Evolutionary conservation across 441 rosid species (phyloP).

Genomic region (Erodium chrysanthum): DNA sequence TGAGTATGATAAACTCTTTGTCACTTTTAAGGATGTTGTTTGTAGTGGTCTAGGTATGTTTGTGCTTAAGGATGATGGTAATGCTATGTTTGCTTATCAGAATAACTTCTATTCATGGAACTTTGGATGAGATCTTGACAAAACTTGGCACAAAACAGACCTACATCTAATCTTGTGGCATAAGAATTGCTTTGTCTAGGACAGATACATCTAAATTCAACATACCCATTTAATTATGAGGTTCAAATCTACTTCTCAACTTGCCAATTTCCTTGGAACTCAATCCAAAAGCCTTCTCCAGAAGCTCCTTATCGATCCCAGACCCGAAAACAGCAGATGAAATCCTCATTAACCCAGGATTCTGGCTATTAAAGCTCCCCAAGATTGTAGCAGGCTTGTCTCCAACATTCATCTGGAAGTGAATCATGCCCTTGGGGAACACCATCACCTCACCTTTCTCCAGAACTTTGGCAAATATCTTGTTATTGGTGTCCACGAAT

Average conservation of each 20-base stretch:
- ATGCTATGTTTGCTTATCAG: not conserved
- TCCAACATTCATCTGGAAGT: conserved; percentile 69
- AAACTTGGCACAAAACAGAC: not conserved
- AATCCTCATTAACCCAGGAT: conserved; percentile 46
- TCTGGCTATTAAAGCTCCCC: conserved; percentile 53
- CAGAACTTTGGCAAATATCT: conserved; percentile 47
- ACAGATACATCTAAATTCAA: not conserved
- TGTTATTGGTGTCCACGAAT: conserved; percentile 46
- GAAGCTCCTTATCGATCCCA: conserved; percentile 32
- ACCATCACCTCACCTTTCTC: conserved; percentile 64
- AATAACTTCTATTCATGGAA: not conserved
- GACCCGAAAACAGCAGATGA: conserved; percentile 51
- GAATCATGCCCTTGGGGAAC: conserved; percentile 58
- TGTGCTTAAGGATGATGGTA: no score
- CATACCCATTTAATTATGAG: not conserved
- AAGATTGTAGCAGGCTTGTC: conserved; percentile 41
- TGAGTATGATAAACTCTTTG: conserved; percentile 11
- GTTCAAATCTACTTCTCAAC: not conserved
- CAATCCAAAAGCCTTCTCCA: conserved; percentile 12
- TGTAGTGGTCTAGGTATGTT: not conserved
- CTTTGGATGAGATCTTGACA: not conserved
- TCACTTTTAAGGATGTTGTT: no score
- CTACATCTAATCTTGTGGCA: not conserved
- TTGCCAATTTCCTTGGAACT: conserved; percentile 6
- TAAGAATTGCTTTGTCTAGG: no score